Evolutionary conservation across 2,329 filamentous ascomycete species (phyloP), one percentile per base, ranked within the genome.

Genomic region (Malbranchea zuffiana): DNA sequence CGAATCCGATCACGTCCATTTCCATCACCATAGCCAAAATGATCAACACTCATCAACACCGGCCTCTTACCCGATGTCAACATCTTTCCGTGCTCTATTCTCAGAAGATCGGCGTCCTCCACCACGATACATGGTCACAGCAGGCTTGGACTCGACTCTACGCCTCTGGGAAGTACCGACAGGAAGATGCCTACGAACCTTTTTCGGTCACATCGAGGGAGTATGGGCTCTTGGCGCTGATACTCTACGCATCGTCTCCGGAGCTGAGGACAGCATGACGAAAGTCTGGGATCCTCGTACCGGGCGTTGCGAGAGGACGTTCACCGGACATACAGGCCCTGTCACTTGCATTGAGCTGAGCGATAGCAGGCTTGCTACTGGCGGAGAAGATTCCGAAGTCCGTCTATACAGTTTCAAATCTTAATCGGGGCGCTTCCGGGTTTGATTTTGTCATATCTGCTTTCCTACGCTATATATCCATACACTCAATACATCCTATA

Each of bases 121-220:
- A 10, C 83, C 86, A 0, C 75, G 80, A 3, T 96, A 95, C 61
- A 94, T 98, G 69, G 72, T 96, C 31, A 95, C 87, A 0, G 87
- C 84, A 34, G 86, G 85, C 0, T 72, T 98, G 12, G 90, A 98
- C 59, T 82, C 80, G 40, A 95, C 86, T 0, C 83, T 96, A 44
- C 80, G 88, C 7, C 71, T 96, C 13, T 98, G 90, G 88, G 85
- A 95, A 55, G 82, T 86, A 1, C 74, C 73, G 4, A 81, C 81
- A 0, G 85, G 84, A 24, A 75, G 76, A 45, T 94, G 84, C 51
- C 70, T 95, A 21, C 82, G 85, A 44, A 93, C 85, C 20, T 93
- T 95, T 67, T 98, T 96, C 55, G 90, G 90, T 0, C 90, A 98
- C 52, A 74, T 98, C 15, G 90, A 98, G 59, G 90, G 90, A 20